These are phyloP conservation scores for Trametes polyzona DNA, from an alignment of 1,284 basidiomycete species.

Conservation along the genomic window DNA sequence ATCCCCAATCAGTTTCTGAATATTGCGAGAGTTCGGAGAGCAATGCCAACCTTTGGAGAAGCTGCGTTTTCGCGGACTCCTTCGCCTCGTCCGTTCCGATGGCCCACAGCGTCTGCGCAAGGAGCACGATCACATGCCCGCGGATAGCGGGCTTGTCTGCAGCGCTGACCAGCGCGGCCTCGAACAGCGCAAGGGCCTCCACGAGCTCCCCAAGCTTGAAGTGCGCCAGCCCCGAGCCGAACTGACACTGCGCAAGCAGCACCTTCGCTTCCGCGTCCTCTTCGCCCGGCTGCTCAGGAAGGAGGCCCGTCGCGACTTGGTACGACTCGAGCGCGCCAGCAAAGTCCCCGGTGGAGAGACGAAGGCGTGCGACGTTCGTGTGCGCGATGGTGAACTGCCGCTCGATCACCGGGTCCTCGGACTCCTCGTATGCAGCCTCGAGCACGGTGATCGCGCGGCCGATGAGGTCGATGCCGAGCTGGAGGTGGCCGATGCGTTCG, in stretches of 20 bases:
- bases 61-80: conserved; percentile 78
- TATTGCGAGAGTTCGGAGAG: too few species aligned
- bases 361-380: conserved; percentile 80
- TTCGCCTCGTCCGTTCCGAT: conserved; percentile 74
- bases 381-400: conserved; percentile 83
- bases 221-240: conserved; percentile 73
- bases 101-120: conserved; percentile 84
- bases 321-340: conserved; percentile 71
- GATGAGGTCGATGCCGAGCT: conserved; percentile 63
- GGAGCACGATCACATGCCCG: conserved; percentile 75
- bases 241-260: conserved; percentile 67
- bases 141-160: conserved; percentile 52
- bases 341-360: conserved; percentile 64
- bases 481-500: conserved; percentile 79
- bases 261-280: conserved; percentile 44
- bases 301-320: conserved; percentile 74
- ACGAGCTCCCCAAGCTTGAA: conserved; percentile 71
- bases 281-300: conserved; percentile 44
- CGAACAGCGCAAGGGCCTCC: conserved; percentile 66
- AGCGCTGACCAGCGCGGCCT: conserved; percentile 64
- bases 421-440: conserved; percentile 88
- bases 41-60: conserved; percentile 93
- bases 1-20: too few species aligned
- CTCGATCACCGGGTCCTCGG: conserved; percentile 81
- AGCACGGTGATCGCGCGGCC: conserved; percentile 73